These are phyloP conservation scores for Saccharum officinarum DNA, from an alignment of 176 grass and related monocot genomes.

Conservation along the genomic window DNA sequence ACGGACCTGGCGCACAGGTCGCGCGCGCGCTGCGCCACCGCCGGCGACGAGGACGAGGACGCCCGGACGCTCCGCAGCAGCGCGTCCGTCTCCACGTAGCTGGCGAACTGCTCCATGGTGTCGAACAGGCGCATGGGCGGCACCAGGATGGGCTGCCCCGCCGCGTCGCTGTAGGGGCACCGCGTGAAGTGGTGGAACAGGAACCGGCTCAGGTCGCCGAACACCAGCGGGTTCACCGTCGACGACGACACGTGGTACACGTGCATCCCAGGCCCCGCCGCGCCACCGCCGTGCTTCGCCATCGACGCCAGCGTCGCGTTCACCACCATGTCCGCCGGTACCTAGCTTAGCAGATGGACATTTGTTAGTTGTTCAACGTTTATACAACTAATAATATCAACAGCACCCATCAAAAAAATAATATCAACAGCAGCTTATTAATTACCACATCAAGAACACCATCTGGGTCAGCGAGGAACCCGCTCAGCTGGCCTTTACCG, in stretches of 20 bases:
- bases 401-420: neutral
- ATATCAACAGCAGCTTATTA: neutral
- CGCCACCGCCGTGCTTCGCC: constrained; percentile 60
- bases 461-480: constrained; percentile 73
- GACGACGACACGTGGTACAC: constrained; percentile 93
- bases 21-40: constrained; percentile 37
- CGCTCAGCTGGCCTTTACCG: constrained; percentile 85
- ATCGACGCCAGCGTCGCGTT: constrained; percentile 87
- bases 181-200: constrained; percentile 75
- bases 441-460: constrained; percentile 84
- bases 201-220: constrained; percentile 64
- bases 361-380: neutral
- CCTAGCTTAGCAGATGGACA: constrained; percentile 35
- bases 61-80: constrained; percentile 45
- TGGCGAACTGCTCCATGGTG: constrained; percentile 72
- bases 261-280: constrained; percentile 48
- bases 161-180: constrained; percentile 60
- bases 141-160: constrained; percentile 63
- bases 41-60: neutral
- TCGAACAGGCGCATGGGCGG: constrained; percentile 66
- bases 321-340: constrained; percentile 97
- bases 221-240: constrained; percentile 73
- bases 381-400: neutral
- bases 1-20: constrained; percentile 63
- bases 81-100: constrained; percentile 63